Evolutionary conservation across 1,139 yeast genomes (phyloP).

Genomic region (Saccharomyces hybrid): DNA sequence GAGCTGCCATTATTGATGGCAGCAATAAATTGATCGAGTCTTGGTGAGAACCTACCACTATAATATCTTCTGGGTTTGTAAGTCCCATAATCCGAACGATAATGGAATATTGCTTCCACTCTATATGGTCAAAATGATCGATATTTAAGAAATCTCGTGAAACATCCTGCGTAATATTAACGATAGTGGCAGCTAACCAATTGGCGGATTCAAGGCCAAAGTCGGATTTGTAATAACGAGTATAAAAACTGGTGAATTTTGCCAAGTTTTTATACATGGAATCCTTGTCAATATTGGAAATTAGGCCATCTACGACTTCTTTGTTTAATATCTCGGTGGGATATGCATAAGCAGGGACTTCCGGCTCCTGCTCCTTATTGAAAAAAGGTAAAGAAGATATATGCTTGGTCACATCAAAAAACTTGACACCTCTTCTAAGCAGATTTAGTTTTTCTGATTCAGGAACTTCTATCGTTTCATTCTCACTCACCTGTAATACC

Average conservation of each 20-base stretch:
- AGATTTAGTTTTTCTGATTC: slow-evolving; percentile 53
- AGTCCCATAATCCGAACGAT: slow-evolving; percentile 38
- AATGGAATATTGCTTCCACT: slow-evolving; percentile 54
- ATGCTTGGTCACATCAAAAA: slow-evolving; percentile 63
- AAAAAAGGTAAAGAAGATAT: slow-evolving; percentile 33
- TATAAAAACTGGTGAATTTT: slow-evolving; percentile 59
- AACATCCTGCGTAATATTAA: slow-evolving; percentile 35
- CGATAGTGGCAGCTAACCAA: slow-evolving; percentile 56
- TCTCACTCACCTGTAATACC: slow-evolving; percentile 20
- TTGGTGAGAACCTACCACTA: slow-evolving; percentile 84
- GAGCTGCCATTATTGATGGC: slow-evolving; percentile 67
- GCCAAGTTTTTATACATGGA: slow-evolving; percentile 50
- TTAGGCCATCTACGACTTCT: slow-evolving; percentile 38
- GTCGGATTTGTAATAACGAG: slow-evolving; percentile 71
- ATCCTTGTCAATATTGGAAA: slow-evolving; percentile 35
- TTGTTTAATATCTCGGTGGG: slow-evolving; percentile 42
- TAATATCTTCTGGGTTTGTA: slow-evolving; percentile 40
- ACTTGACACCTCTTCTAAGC: slow-evolving; percentile 48
- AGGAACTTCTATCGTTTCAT: slow-evolving; percentile 38
- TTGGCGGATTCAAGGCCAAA: slow-evolving; percentile 64
- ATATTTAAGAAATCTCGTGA: slow-evolving; percentile 33
- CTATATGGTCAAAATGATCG: slow-evolving; percentile 39
- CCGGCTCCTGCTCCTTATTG: slow-evolving; percentile 33
- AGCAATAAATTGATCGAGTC: slow-evolving; percentile 74
- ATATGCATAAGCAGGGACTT: slow-evolving; percentile 43